Evolutionary conservation across 345 rosid species (phyloP).

Genomic region (Gossypium longicalyx): DNA sequence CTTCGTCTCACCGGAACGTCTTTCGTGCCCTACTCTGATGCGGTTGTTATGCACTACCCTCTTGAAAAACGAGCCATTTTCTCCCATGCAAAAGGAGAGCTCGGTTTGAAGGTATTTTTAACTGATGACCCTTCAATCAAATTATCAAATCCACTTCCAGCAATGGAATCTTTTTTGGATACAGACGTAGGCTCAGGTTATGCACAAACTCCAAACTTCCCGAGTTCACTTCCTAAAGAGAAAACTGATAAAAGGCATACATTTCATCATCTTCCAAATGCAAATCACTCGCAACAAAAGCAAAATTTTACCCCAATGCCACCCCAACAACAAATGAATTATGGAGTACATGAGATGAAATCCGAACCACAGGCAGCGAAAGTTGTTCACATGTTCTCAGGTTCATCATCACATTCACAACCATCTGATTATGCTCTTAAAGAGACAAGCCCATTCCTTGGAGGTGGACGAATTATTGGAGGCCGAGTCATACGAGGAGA

Average conservation of each 20-base stretch:
- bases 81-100: constrained; percentile 70
- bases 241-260: constrained; percentile 33
- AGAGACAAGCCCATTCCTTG: constrained; percentile 87
- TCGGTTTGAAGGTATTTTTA: constrained; percentile 65
- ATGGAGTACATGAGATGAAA: constrained; percentile 45
- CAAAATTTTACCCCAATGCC: constrained; percentile 20
- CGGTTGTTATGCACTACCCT: constrained; percentile 73
- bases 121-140: constrained; percentile 57
- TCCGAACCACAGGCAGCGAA: constrained; percentile 41
- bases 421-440: constrained; percentile 63
- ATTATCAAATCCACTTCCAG: constrained; percentile 44
- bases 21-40: constrained; percentile 67
- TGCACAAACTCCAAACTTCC: constrained; percentile 21
- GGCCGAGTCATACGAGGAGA: constrained; percentile 72
- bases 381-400: constrained; percentile 34
- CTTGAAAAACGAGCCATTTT: constrained; percentile 55
- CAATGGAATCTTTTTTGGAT: constrained; percentile 38
- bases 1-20: constrained; percentile 71
- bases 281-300: constrained; percentile 25
- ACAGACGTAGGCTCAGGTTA: constrained; percentile 28
- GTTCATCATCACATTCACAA: constrained; percentile 40
- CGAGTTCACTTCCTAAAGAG: constrained; percentile 21
- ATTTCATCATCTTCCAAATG: constrained; percentile 45
- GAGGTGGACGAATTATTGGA: constrained; percentile 67
- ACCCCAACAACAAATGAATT: constrained; percentile 29